phyloP scores from a whole-genome alignment of 2,329 filamentous ascomycete genomes.

The Colletotrichum simmondsii region DNA sequence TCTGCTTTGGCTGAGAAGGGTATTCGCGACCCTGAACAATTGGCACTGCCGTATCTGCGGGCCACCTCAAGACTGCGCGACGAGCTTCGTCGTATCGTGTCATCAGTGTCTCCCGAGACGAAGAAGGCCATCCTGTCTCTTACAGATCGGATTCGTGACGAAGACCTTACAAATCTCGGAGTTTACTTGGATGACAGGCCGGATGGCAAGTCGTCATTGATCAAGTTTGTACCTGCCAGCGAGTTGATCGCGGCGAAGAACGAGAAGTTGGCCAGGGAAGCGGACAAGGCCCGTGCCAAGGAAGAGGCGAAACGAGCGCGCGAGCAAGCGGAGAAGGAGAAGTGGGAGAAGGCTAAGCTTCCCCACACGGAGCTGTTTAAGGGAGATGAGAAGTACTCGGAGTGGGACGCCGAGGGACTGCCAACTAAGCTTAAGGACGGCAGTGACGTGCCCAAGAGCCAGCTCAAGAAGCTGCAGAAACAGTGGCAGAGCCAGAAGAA shows the following conservation, averaged over 20 bases:
- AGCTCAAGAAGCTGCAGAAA: conserved; percentile 85
- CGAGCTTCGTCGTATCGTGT: conserved; percentile 67
- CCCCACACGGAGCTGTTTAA: conserved; percentile 67
- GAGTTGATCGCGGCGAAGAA: conserved; percentile 68
- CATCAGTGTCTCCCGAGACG: conserved; percentile 56
- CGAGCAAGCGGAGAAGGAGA: conserved; percentile 63
- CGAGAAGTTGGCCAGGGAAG: conserved; percentile 69
- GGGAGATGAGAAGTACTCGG: conserved; percentile 70
- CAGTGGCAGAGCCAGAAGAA: conserved; percentile 94
- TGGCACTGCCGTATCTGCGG: conserved; percentile 66
- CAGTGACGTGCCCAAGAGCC: conserved; percentile 82
- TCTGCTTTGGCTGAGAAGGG: conserved; percentile 55
- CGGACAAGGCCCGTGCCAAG: conserved; percentile 67
- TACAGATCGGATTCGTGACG: conserved; percentile 84
- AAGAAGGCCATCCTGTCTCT: conserved; percentile 80
- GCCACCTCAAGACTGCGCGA: conserved; percentile 68
- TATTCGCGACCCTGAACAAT: conserved; percentile 61
- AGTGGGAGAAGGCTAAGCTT: conserved; percentile 67
- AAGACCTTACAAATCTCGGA: conserved; percentile 82
- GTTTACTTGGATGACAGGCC: conserved; percentile 89
- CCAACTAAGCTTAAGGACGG: conserved; percentile 83
- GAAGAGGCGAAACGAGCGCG: conserved; percentile 64
- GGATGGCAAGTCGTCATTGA: conserved; percentile 75
- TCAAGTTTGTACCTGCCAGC: conserved; percentile 71
- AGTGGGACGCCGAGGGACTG: conserved; percentile 85